Base-by-base conservation (phyloP, 2,329 filamentous ascomycete genomes). In the Alternaria gansuensis region DNA sequence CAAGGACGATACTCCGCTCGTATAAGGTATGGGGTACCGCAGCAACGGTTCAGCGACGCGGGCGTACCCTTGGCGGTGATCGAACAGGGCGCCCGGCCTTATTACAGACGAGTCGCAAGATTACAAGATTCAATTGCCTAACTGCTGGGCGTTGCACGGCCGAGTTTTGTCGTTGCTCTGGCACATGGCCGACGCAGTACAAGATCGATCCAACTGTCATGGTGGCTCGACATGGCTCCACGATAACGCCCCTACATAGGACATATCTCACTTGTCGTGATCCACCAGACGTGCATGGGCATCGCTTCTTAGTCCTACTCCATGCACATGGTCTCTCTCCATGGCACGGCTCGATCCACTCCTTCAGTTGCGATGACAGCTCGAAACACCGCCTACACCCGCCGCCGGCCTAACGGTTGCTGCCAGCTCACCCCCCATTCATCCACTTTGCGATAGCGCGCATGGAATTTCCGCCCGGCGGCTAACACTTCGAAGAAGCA, bases 11-110 rank as follows among this genome's bases (percentile, higher is more conserved):
- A 33, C 28, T 39, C 40, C 37, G 53, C 28, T 46, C 33, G 10
- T 33, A 48, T 46, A n/a, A 26, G 49, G 36, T 31, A 63, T 56
- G 65, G 56, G 44, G 61, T 64, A 57, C 67, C 64, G 60, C 56
- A 52, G 52, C 60, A 60, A 59, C 53, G 68, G 68, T 62, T 60
- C 63, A 57, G n/a, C 60, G 58, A 62, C 63, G 17, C 17, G 17
- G 17, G 17, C 58, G 45, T 58, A 51, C 44, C 65, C 63, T 66
- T 64, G 66, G 63, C 64, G 59, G 31, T 41, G 58, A 66, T 66
- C 52, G 60, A 56, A 60, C 60, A 54, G 48, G 57, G 29, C 57
- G 50, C 51, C 58, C 57, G 54, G 59, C 51, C 59, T 45, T 55
- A 51, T 51, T 62, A 50, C 54, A 60, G 45, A 24, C 51, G 14